Percentiles rank a stretch among this genome's conserved stretches.
Evolutionary conservation across 176 grass and related monocot genomes (phyloP).

Genomic region (Typha latifolia): DNA sequence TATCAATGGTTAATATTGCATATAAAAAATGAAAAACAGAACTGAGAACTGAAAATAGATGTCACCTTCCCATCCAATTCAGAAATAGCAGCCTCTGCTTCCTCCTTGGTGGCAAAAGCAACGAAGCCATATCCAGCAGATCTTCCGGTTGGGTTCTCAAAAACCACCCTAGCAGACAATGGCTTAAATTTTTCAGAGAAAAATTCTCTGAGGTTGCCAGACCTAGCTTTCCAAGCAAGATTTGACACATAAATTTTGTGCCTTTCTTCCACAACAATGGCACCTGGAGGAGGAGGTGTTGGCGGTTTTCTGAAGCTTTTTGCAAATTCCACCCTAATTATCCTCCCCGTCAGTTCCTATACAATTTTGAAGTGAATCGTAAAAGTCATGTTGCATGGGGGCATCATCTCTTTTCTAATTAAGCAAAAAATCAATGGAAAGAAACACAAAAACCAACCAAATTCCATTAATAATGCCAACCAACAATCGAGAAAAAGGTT

Average conservation of each 20-base stretch:
- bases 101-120: constrained; percentile 60
- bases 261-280: constrained; percentile 18
- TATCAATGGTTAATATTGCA: neutral
- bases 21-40: neutral
- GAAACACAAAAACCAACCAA: neutral
- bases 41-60: constrained; percentile 4
- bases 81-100: constrained; percentile 60
- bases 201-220: constrained; percentile 55
- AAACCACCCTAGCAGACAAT: constrained; percentile 49
- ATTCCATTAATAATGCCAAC: neutral
- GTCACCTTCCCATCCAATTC: constrained; percentile 83
- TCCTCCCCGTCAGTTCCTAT: constrained; percentile 58
- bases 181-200: constrained; percentile 50
- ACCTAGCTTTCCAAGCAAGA: constrained; percentile 85
- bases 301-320: constrained; percentile 74
- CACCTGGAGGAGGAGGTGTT: constrained; percentile 27
- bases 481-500: neutral
- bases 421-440: neutral
- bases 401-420: neutral
- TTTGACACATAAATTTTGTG: constrained; percentile 85
- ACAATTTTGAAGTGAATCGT: constrained; percentile 3
- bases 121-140: constrained; percentile 93
- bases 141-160: constrained; percentile 38
- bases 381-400: neutral
- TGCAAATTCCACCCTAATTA: constrained; percentile 75